Percentiles rank a stretch among this genome's conserved stretches.
Conservation (phyloP, 306 rosid genomes). For the Comarum palustre region DNA sequence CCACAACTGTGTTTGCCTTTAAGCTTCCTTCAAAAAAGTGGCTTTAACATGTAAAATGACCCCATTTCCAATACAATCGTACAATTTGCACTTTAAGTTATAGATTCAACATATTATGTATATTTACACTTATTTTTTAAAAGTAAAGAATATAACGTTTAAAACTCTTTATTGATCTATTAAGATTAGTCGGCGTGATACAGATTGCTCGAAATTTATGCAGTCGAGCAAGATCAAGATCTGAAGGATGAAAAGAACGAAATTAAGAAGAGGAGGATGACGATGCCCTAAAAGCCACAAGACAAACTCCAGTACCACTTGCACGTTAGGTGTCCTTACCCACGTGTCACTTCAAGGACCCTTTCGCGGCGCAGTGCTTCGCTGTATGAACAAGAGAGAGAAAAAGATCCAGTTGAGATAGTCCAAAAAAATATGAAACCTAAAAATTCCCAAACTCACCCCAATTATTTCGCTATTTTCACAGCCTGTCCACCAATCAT, state of each 20-base stretch:
- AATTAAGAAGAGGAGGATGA: neutral
- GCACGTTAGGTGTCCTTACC: conserved; percentile 35
- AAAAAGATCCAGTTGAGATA: too few relatives aligned
- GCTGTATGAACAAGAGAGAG: neutral
- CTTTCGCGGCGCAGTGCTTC: neutral
- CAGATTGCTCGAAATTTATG: too few relatives aligned
- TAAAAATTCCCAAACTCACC: neutral
- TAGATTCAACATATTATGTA: neutral
- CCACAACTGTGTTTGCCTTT: neutral
- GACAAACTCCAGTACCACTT: conserved; percentile 12
- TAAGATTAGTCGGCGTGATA: too few relatives aligned
- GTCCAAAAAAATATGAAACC: neutral
- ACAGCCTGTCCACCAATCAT: conserved; percentile 46
- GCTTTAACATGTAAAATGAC: neutral
- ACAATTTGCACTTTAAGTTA: neutral
- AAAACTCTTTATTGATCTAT: too few relatives aligned
- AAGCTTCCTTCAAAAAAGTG: neutral
- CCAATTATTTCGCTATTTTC: conserved; percentile 10
- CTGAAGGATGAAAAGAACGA: too few relatives aligned
- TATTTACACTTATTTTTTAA: neutral
- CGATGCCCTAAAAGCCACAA: neutral
- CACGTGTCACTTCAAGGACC: conserved; percentile 43
- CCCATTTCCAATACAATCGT: neutral
- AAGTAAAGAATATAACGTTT: too few relatives aligned
- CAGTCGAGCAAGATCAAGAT: too few relatives aligned